Evolutionary conservation across 176 grass and related monocot species (phyloP).

Genomic region (Musa acuminata): DNA sequence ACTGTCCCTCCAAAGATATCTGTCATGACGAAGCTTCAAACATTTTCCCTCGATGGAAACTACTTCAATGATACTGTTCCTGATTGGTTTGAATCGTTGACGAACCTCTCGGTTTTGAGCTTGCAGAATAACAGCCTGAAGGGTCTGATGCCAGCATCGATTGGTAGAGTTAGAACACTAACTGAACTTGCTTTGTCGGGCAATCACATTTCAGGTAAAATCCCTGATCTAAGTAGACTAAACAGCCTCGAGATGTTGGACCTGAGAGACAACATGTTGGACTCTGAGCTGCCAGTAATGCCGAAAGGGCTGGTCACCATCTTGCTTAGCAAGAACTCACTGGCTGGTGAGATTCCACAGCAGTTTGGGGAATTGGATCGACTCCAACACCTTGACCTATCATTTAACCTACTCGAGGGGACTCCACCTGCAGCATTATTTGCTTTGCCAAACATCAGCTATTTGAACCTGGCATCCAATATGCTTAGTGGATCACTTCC

Average conservation of each 20-base stretch:
- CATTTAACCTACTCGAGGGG: conserved; percentile 74
- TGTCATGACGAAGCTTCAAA: conserved; percentile 55
- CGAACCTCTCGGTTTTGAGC: conserved; percentile 68
- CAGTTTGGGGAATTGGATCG: conserved; percentile 49
- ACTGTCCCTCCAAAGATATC: conserved; percentile 71
- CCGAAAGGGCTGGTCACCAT: conserved; percentile 63
- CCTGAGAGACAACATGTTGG: conserved; percentile 72
- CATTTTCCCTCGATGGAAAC: conserved; percentile 61
- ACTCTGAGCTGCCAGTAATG: conserved; percentile 54
- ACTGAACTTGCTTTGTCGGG: conserved; percentile 58
- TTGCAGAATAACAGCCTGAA: conserved; percentile 58
- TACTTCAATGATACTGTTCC: conserved; percentile 79
- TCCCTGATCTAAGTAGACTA: conserved; percentile 51
- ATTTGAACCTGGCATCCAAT: conserved; percentile 83
- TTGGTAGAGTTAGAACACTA: conserved; percentile 53
- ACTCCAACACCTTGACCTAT: conserved; percentile 84
- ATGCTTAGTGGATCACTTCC: conserved; percentile 71
- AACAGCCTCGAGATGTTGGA: conserved; percentile 76
- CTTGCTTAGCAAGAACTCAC: conserved; percentile 82
- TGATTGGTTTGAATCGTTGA: conserved; percentile 61
- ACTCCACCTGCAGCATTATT: conserved; percentile 55
- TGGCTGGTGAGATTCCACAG: conserved; percentile 59
- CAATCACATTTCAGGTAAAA: conserved; percentile 60
- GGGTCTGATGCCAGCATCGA: conserved; percentile 46
- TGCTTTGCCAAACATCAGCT: conserved; percentile 71